Conservation (phyloP, 2,329 filamentous ascomycete species). For the Tothia fuscella region DNA sequence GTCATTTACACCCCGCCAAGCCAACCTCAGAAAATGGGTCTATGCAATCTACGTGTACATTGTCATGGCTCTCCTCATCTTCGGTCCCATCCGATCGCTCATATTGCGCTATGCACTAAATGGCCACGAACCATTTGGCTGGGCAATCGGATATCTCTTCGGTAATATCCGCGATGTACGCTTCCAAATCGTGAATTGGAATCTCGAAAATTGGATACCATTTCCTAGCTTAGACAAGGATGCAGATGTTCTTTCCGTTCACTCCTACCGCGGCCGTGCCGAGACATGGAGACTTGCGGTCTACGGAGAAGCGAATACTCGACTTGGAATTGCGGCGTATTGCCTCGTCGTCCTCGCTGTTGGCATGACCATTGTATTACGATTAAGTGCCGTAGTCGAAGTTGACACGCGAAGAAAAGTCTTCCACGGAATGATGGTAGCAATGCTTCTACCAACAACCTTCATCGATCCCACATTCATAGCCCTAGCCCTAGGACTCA, state of each 20-base stretch:
- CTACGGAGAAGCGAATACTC: conserved; percentile 67
- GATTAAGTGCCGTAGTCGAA: conserved; percentile 64
- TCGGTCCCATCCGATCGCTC: conserved; percentile 59
- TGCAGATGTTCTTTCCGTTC: not conserved
- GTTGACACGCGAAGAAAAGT: conserved; percentile 94
- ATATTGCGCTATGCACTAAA: conserved; percentile 55
- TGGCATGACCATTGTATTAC: conserved; percentile 65
- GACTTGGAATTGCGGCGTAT: conserved; percentile 65
- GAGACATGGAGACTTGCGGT: conserved; percentile 44
- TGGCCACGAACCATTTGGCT: conserved; percentile 73
- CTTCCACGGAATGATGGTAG: conserved; percentile 97
- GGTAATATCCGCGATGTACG: conserved; percentile 65
- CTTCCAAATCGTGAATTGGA: conserved; percentile 54
- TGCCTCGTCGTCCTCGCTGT: conserved; percentile 56
- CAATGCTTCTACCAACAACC: conserved; percentile 80
- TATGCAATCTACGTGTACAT: conserved; percentile 73
- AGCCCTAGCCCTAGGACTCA: conserved; percentile 64
- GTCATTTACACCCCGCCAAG: conserved; percentile 68
- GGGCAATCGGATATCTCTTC: conserved; percentile 82
- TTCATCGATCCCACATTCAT: conserved; percentile 80
- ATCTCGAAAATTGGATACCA: conserved; percentile 63
- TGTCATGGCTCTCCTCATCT: conserved; percentile 51
- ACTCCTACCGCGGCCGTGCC: conserved; percentile 6
- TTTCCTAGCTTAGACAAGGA: conserved; percentile 42
- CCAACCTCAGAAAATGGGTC: conserved; percentile 63